Evolutionary conservation across 1,139 yeast species (phyloP).

Genomic region (Martiniozyma asiatica): DNA sequence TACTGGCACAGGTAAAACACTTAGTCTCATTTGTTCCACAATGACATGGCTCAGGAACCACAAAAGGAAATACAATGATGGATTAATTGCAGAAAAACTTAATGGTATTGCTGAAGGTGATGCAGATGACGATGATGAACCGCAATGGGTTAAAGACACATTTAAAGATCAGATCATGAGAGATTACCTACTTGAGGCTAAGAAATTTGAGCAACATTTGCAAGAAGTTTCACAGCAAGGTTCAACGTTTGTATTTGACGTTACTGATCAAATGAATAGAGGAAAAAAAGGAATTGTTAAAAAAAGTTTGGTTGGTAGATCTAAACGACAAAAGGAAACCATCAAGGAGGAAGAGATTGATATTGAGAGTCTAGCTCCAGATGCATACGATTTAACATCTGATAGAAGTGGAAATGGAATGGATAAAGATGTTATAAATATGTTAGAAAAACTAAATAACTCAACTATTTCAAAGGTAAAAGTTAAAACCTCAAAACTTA

Average conservation of each 20-base stretch:
- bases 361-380: conserved; percentile 27
- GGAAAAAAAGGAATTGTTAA: conserved; percentile 6
- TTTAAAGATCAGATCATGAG: conserved; percentile 27
- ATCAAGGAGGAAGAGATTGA: conserved; percentile 10
- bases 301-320: too few relatives aligned
- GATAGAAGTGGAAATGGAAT: conserved; percentile 20
- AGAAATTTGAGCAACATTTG: conserved; percentile 32
- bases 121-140: conserved; percentile 40
- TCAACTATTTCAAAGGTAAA: not conserved
- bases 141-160: conserved; percentile 40
- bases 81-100: conserved; percentile 10
- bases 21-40: conserved; percentile 75
- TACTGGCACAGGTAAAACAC: conserved; percentile 90
- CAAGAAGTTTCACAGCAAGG: conserved; percentile 19
- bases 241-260: conserved; percentile 9
- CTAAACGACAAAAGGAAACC: conserved; percentile 7
- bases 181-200: conserved; percentile 23
- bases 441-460: conserved; percentile 29
- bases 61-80: conserved; percentile 25
- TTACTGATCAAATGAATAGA: not conserved
- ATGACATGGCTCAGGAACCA: conserved; percentile 74
- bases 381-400: conserved; percentile 27
- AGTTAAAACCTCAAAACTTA: conserved; percentile 9
- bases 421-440: conserved; percentile 31
- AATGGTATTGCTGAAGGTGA: conserved; percentile 10